Evolutionary conservation across 352 stramenopile species (phyloP), one percentile per base, ranked within the genome.

Genomic region (Phytophthora melonis): DNA sequence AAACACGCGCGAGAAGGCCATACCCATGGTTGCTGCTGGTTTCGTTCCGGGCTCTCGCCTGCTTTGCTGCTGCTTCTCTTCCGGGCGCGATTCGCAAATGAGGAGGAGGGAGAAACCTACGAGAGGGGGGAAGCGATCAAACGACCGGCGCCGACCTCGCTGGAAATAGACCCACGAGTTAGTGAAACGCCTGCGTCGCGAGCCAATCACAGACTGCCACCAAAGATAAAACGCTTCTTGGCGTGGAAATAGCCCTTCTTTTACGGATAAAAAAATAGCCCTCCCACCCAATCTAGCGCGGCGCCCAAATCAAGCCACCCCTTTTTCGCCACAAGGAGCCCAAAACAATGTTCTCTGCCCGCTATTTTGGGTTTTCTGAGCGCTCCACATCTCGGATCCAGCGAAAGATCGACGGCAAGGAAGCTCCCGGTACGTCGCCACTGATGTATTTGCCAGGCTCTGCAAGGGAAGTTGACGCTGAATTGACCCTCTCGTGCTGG

Each of bases 1-100:
- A 86, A 99, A 99, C 66, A 99, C 77, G 80, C 94, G 89, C 78
- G 90, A 98, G 83, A 99, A 98, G 62, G 98, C 86, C 75, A 99
- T 98, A 61, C 98, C 98, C 98, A 99, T 99, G 81, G 77, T 93
- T 90, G 72, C 81, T 79, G 50, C 39, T 39, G 30, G 30, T 34
- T 34, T 34, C 47, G 23, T 23, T 55, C 49, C 36, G 64, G 65
- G 30, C 43, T 80, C 21, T 21, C 23, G 27, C 56, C 36, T 56
- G 19, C 70, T 77, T 45, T 45, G 36, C 13, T 45, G 36, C 68
- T 74, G 54, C 53, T 68, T 75, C 58, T 78, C 66, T 81, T 74
- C 58, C 30, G 72, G 47, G 57, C 68, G 71, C 82, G 77, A 87
- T 89, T 87, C 70, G 72, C 68, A 83, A 89, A 86, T 89, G 82